Evolutionary conservation across 148 eudicot species (phyloP), one percentile per base, ranked within the genome.

Genomic region (Rhododendron vialii): DNA sequence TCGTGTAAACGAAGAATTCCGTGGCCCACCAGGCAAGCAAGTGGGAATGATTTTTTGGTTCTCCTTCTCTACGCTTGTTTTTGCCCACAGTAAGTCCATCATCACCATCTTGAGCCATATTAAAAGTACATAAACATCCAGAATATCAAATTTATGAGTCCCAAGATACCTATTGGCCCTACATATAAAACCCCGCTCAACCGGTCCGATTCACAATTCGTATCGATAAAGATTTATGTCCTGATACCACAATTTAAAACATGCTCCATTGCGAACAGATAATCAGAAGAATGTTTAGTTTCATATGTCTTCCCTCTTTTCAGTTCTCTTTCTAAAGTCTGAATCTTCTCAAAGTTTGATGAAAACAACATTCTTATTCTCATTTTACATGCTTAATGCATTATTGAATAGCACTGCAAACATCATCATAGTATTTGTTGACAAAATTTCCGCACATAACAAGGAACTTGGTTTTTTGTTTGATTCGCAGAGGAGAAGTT

Each of bases 11-110:
- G 85, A 87, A 74, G 93, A 90, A 65, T 93, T 94, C 74, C 85
- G 94, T 71, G 96, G 94, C 7, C 92, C 96, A 10, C 92, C 92
- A 6, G 12, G 15, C 63, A 55, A 93, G 74, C 98, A 92, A 89
- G 89, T 89, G 35, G 93, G 97, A 43, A 91, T 90, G 74, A 92
- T 92, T 30, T 86, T 94, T 13, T 95, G 91, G 91, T 95, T 94
- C 87, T 85, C 97, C 43, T 92, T 95, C 89, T 92, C 97, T 7
- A 89, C 94, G 1, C 89, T 93, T 81, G 93, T 92, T 80, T 94
- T 95, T 78, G 92, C 98, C 3, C 94, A 95, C 47, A 91, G 98
- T 95, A 88, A 93, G 94, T 88, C 20, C 7, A 22, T 45, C 33
- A 22, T 38, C 41, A 35, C 28, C 51, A 8, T 5, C 80, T 47